Conservation (phyloP, 306 rosid genomes). For the Rosa multiflora region DNA sequence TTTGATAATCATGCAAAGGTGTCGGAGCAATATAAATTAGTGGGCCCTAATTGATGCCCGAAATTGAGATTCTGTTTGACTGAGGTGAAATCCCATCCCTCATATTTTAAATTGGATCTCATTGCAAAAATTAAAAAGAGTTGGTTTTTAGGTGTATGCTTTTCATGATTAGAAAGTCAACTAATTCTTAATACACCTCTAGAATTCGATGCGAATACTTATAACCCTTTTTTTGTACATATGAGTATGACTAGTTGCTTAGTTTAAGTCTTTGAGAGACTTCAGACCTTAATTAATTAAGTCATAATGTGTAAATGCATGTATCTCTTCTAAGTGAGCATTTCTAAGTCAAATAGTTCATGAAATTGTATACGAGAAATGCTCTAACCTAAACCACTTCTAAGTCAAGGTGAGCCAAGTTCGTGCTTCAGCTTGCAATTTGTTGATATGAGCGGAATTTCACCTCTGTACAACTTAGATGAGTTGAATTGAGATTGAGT, state of each 20-base stretch:
- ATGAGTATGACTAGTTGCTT: background rate
- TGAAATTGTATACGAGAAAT: background rate
- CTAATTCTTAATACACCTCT: slow-evolving; percentile 17
- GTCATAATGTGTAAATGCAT: slow-evolving; percentile 9
- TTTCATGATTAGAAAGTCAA: slow-evolving; percentile 33
- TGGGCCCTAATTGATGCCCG: slow-evolving; percentile 25
- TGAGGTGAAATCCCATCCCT: background rate
- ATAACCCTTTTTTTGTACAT: background rate
- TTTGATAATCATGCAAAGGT: slow-evolving; percentile 26
- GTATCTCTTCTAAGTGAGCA: background rate
- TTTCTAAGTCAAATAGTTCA: background rate
- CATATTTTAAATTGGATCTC: slow-evolving; percentile 2
- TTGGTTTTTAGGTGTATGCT: slow-evolving; percentile 23
- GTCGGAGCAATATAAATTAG: slow-evolving; percentile 18
- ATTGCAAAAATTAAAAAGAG: background rate
- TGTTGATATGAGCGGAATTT: too few relatives aligned
- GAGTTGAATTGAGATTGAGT: background rate
- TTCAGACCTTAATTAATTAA: slow-evolving; percentile 2
- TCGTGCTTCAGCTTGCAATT: too few relatives aligned
- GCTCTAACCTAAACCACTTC: background rate
- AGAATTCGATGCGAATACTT: slow-evolving; percentile 13
- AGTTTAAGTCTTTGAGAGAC: background rate
- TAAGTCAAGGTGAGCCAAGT: too few relatives aligned
- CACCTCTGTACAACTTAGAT: background rate
- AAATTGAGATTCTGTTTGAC: slow-evolving; percentile 27